A percentile compares a stretch with the other conserved stretches of the same genome.
These are phyloP conservation scores for Linnemannia schmuckeri DNA, from an alignment of 192 early-diverging fungal species.

Conservation along the genomic window DNA sequence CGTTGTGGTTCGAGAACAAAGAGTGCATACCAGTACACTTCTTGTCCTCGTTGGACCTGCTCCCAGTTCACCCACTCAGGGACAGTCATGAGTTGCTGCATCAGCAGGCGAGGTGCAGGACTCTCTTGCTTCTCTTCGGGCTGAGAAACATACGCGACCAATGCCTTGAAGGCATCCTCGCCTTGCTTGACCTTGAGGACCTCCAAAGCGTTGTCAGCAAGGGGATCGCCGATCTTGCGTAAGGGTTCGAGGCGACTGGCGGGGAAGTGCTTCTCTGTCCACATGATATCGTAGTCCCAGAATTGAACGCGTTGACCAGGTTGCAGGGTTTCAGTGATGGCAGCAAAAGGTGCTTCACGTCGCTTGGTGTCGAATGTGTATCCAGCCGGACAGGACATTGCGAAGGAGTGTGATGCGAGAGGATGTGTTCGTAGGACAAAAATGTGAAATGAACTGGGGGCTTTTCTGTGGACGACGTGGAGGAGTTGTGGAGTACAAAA, in stretches of 20 bases:
- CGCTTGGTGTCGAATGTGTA: neutral
- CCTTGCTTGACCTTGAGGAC: constrained; percentile 25
- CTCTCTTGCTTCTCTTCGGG: constrained; percentile 23
- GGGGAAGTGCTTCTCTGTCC: constrained; percentile 35
- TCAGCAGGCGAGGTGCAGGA: constrained; percentile 23
- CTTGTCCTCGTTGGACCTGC: constrained; percentile 37
- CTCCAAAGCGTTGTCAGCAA: constrained; percentile 23
- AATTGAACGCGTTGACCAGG: constrained; percentile 14
- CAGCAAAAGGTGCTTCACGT: neutral
- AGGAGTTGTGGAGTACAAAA: neutral
- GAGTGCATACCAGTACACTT: constrained; percentile 26
- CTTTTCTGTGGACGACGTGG: neutral
- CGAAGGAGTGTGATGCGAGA: neutral
- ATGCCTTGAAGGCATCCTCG: constrained; percentile 7
- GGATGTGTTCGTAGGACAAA: no score
- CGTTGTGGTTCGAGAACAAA: neutral
- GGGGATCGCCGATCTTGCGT: constrained; percentile 22
- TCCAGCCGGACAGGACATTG: constrained; percentile 29
- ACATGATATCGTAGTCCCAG: constrained; percentile 32
- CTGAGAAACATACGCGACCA: constrained; percentile 19
- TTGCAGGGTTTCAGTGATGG: constrained; percentile 11
- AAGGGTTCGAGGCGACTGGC: constrained; percentile 31
- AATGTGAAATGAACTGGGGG: no score
- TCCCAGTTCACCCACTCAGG: constrained; percentile 52
- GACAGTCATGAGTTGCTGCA: constrained; percentile 35